Base-by-base conservation (phyloP, 129 eudicot genomes). In the Oenanthe sinensis region DNA sequence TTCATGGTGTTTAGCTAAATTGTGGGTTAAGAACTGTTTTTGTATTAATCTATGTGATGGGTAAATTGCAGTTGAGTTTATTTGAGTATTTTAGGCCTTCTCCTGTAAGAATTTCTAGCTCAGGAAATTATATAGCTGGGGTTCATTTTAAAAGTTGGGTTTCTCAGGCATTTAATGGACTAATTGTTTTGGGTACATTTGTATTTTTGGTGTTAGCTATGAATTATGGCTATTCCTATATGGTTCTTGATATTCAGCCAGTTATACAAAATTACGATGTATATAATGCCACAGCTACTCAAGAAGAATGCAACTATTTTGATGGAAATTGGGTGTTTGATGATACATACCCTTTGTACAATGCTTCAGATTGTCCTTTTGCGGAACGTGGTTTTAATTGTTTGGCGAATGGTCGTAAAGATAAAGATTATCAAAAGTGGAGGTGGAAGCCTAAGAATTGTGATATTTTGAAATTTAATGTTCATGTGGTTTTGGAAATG, bases 281-380 rank as follows among this genome's bases (percentile, higher is more conserved):
- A 55, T 70, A 70, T 50, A 54, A 75, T 45, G 67, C 72, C 7
- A 75, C 81, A 3, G 70, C 81, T 77, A 63, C 79, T 36, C 46
- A 39, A 10, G 81, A 75, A 4, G 77, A 50, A 2, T 94, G 98
- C 81, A 80, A 94, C 87, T 78, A 86, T 67, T 94, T 87, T 87
- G 91, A 91, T 84, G 97, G 98, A 62, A 84, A 33, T 52, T 94
- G 98, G 98, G 93, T 91, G 48, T 62, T 43, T 65, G 97, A 94
- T 87, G 96, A 91, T n/a, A 87, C 47, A 44, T 90, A 91, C 76
- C 96, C 96, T 58, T 73, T 88, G 36, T 94, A 94, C 78, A 86
- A 91, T 82, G 89, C 97, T 58, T 89, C 98, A 6, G 81, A 91
- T 24, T 94, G 98, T 43, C 97, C 97, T 4, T 94, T 94, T 82